These are phyloP conservation scores for Pichia exigua DNA, from an alignment of 805 yeast species.

Conservation along the genomic window DNA sequence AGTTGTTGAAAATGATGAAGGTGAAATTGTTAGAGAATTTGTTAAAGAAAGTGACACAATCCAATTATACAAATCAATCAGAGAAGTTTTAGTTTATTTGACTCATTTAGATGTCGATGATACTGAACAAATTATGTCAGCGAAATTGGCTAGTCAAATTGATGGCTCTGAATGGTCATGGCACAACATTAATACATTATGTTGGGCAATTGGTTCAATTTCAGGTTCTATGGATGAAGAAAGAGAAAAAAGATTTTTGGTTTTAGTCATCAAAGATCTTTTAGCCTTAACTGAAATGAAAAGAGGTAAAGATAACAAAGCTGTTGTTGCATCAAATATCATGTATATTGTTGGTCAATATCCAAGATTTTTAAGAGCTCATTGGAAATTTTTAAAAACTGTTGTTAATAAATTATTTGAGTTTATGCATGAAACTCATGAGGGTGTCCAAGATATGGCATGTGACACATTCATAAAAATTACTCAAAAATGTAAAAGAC, in stretches of 20 bases:
- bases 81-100: slow-evolving; percentile 89
- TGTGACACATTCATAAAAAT: slow-evolving; percentile 98
- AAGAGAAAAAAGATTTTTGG: slow-evolving; percentile 90
- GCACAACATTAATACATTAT: slow-evolving; percentile 93
- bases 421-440: slow-evolving; percentile 99
- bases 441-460: slow-evolving; percentile 99
- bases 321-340: slow-evolving; percentile 98
- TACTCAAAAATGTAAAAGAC: slow-evolving; percentile 89
- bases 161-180: slow-evolving; percentile 99
- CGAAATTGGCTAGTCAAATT: slow-evolving; percentile 82
- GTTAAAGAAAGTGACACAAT: slow-evolving; percentile 97
- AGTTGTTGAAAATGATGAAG: slow-evolving; percentile 96
- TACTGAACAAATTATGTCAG: slow-evolving; percentile 89
- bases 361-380: slow-evolving; percentile 94
- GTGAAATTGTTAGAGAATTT: slow-evolving; percentile 96
- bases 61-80: slow-evolving; percentile 87
- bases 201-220: slow-evolving; percentile 99
- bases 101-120: slow-evolving; percentile 93
- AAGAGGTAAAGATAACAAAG: slow-evolving; percentile 96
- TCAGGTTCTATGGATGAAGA: slow-evolving; percentile 99
- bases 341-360: slow-evolving; percentile 99
- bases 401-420: slow-evolving; percentile 94
- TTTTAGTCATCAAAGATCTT: slow-evolving; percentile 86
- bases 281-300: slow-evolving; percentile 90
- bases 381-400: slow-evolving; percentile 94